Percentiles rank a stretch among this genome's conserved stretches.
These are phyloP conservation scores for Coniochaeta ligniaria DNA, from an alignment of 2,329 filamentous ascomycete genomes.

Conservation along the genomic window DNA sequence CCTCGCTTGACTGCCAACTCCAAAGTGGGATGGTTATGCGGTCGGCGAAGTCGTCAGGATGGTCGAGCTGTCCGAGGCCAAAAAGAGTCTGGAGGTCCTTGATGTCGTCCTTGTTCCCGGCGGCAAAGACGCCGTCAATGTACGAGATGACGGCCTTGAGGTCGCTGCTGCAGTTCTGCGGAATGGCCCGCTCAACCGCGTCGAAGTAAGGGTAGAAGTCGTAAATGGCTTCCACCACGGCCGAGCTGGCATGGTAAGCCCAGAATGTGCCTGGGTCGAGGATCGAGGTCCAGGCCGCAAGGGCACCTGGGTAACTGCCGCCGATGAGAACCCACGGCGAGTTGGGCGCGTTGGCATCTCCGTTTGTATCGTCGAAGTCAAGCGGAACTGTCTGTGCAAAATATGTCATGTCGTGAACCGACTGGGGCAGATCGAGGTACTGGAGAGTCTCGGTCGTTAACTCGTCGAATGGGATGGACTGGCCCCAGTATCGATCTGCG, in stretches of 20 bases:
- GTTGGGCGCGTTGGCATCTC: slow-evolving; percentile 1
- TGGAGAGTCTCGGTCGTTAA: slow-evolving; percentile 13
- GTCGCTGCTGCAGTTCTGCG: slow-evolving; percentile 44
- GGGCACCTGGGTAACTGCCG: slow-evolving; percentile 42
- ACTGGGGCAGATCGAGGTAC: slow-evolving; percentile 17
- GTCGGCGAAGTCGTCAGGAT: slow-evolving; percentile 29
- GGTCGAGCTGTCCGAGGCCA: slow-evolving; percentile 23
- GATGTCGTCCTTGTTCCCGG: slow-evolving; percentile 37
- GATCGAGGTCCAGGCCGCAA: slow-evolving; percentile 40
- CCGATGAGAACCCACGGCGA: slow-evolving; percentile 43
- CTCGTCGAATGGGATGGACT: slow-evolving; percentile 11
- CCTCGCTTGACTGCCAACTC: slow-evolving; percentile 25
- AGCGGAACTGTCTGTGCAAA: slow-evolving; percentile 14
- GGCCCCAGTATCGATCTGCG: slow-evolving; percentile 12
- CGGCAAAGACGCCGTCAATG: slow-evolving; percentile 44
- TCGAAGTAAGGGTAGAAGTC: slow-evolving; percentile 41
- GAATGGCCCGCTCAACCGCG: slow-evolving; percentile 35
- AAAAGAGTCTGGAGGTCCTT: slow-evolving; percentile 32
- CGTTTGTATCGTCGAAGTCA: slow-evolving; percentile 1
- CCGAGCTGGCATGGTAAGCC: slow-evolving; percentile 41
- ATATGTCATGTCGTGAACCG: slow-evolving; percentile 17
- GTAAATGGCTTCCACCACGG: slow-evolving; percentile 36
- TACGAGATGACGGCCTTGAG: slow-evolving; percentile 53
- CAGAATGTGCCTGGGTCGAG: slow-evolving; percentile 39
- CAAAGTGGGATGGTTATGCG: slow-evolving; percentile 31